Percentiles rank a stretch among this genome's conserved stretches.
Conservation (phyloP, 768 basidiomycete genomes). For the Russula sp. region DNA sequence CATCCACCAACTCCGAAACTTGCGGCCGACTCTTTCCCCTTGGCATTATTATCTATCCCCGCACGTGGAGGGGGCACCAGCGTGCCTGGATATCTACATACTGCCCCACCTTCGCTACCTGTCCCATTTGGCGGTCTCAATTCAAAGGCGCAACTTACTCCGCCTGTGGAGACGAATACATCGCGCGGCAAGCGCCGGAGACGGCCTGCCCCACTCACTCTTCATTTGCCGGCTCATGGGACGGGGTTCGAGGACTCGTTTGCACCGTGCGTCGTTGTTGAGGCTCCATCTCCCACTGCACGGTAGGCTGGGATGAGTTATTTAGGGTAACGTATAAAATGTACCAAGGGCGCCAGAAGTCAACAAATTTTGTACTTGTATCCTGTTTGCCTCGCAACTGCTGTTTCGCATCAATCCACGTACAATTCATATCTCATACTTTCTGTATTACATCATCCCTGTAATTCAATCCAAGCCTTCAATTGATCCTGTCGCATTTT, state of each 20-base stretch:
- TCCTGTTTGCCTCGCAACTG: background rate
- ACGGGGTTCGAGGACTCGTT: slow-evolving; percentile 25
- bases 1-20: background rate
- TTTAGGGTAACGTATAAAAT: background rate
- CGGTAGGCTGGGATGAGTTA: background rate
- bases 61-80: slow-evolving; percentile 13
- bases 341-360: background rate
- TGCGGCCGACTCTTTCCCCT: background rate
- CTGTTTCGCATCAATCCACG: background rate
- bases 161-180: background rate
- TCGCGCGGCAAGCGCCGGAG: slow-evolving; percentile 2
- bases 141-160: background rate
- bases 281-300: background rate
- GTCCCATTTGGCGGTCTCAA: background rate
- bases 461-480: too few species aligned
- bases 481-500: background rate
- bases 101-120: background rate
- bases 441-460: background rate
- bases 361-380: background rate
- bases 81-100: slow-evolving; percentile 7
- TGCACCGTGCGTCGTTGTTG: background rate
- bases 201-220: slow-evolving; percentile 5
- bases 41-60: slow-evolving; percentile 22
- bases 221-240: background rate
- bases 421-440: slow-evolving; percentile 1